phyloP scores from a whole-genome alignment of 345 rosid genomes.

The Limnanthes douglasii region DNA sequence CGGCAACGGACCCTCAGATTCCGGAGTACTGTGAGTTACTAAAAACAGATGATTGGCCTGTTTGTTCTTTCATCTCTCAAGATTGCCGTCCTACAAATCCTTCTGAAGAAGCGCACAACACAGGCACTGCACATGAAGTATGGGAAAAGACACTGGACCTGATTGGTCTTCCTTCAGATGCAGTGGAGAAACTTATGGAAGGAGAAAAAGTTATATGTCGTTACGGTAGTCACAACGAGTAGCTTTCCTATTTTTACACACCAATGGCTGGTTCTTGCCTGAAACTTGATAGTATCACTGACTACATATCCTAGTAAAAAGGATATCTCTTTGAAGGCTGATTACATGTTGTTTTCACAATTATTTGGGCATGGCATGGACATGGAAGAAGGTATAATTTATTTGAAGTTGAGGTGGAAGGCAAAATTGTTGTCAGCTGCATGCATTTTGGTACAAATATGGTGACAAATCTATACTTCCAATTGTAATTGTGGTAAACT shows the following conservation, averaged over 20 bases:
- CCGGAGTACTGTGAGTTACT: slow-evolving; percentile 73
- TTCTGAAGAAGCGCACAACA: slow-evolving; percentile 84
- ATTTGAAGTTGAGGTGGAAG: no score
- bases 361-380: no score
- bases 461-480: no score
- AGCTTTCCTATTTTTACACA: slow-evolving; percentile 9
- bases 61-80: slow-evolving; percentile 82
- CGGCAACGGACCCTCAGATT: slow-evolving; percentile 93
- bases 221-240: slow-evolving; percentile 19
- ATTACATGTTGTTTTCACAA: no score
- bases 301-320: no score
- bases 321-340: no score
- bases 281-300: no score
- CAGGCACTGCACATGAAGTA: slow-evolving; percentile 42
- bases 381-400: no score
- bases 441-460: no score
- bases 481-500: no score
- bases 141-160: slow-evolving; percentile 91
- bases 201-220: slow-evolving; percentile 49
- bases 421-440: no score
- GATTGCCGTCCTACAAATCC: slow-evolving; percentile 88
- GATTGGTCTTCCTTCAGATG: slow-evolving; percentile 70
- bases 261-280: no score
- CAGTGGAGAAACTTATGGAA: slow-evolving; percentile 62
- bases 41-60: slow-evolving; percentile 83